A percentile compares a stretch with the other conserved stretches of the same genome.
phyloP scores from a whole-genome alignment of 139 green algal genomes.

The Astrephomene gubernaculifera region DNA sequence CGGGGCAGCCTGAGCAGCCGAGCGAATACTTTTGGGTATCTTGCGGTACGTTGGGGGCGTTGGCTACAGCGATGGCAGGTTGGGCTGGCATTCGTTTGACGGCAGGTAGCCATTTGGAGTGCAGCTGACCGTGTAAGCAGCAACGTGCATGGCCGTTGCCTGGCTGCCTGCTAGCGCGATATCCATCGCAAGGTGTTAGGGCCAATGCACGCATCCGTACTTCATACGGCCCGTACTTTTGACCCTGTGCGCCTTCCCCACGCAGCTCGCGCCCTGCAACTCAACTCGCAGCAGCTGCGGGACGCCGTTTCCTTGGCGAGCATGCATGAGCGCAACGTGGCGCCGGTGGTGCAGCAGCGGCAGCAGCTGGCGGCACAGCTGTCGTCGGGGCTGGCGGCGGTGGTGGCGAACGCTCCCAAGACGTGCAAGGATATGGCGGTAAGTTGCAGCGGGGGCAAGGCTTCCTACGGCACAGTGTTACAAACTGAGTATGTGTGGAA shows the following conservation, averaged over 20 bases:
- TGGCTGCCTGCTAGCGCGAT: no score
- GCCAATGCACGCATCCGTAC: no score
- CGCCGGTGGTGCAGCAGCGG: conserved; percentile 23
- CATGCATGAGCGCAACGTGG: conserved; percentile 6
- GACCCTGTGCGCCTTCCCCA: not conserved
- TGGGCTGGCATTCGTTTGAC: no score
- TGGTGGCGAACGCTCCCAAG: not conserved
- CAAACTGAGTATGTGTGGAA: no score
- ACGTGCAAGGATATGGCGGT: no score
- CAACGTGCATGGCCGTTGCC: no score
- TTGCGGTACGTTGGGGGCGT: not conserved
- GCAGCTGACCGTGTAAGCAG: no score
- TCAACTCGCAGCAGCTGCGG: conserved; percentile 1
- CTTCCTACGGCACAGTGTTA: no score
- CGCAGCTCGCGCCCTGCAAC: conserved; percentile 20
- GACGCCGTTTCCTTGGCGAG: not conserved
- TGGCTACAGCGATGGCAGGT: not conserved
- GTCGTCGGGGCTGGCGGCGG: not conserved
- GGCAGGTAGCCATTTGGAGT: no score
- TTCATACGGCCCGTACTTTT: no score
- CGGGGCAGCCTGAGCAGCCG: not conserved
- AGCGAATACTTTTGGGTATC: conserved; percentile 2
- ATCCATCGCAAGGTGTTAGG: no score
- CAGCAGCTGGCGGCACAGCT: conserved; percentile 24
- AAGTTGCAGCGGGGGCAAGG: no score